Evolutionary conservation across 768 basidiomycete species (phyloP).

Genomic region (Crucibulum laeve): DNA sequence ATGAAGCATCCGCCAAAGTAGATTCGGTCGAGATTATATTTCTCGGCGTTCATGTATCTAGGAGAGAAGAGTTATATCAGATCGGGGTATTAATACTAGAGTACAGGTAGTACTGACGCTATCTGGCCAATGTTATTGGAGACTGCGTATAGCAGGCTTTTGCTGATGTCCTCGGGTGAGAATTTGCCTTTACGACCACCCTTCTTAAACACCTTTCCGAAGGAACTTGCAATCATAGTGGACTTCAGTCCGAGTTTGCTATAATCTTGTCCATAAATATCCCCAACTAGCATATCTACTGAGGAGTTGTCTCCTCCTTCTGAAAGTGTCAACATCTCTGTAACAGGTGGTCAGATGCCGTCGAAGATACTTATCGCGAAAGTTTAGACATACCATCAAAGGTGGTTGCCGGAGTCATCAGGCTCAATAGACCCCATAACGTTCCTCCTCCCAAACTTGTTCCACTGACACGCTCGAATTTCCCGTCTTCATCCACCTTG

Average conservation of each 20-base stretch:
- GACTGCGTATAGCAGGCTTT: constrained; percentile 90
- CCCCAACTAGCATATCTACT: constrained; percentile 98
- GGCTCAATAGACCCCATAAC: constrained; percentile 90
- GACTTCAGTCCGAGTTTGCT: constrained; percentile 93
- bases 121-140: constrained; percentile 99
- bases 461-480: constrained; percentile 93
- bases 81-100: neutral
- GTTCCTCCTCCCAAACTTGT: constrained; percentile 97
- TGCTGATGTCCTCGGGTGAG: constrained; percentile 89
- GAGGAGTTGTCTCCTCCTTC: constrained; percentile 90
- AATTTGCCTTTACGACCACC: constrained; percentile 75
- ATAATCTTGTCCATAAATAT: constrained; percentile 99
- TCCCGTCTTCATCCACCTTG: constrained; percentile 93
- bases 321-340: constrained; percentile 95
- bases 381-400: constrained; percentile 87
- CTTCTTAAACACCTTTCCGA: constrained; percentile 97
- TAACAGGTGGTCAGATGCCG: neutral
- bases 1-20: constrained; percentile 99
- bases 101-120: constrained; percentile 63
- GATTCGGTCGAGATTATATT: constrained; percentile 93
- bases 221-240: constrained; percentile 95
- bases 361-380: neutral
- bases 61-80: constrained; percentile 4
- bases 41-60: constrained; percentile 99
- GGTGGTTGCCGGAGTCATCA: constrained; percentile 90